Percentiles rank a stretch among this genome's conserved stretches.
phyloP scores from a whole-genome alignment of 2,329 filamentous ascomycete species.

The Triangularia setosa region DNA sequence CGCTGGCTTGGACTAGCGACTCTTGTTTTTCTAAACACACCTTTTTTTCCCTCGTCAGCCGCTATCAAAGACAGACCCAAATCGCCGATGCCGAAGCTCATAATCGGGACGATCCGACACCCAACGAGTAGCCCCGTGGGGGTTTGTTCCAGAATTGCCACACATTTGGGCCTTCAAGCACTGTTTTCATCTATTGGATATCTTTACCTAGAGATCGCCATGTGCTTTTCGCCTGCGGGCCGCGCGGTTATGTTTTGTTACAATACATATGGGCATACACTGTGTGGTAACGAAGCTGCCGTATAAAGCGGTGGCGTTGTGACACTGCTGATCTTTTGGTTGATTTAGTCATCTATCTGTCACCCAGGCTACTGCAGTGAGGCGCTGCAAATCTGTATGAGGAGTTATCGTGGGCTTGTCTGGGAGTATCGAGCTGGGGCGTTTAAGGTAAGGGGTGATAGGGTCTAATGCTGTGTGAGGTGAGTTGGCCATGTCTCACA shows the following conservation, averaged over 20 bases:
- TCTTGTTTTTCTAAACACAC: neutral
- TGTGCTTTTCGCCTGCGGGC: neutral
- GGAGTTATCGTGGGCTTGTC: neutral
- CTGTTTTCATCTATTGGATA: neutral
- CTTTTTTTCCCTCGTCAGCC: neutral
- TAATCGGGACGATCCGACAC: neutral
- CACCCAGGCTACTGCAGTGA: neutral
- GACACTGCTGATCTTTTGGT: neutral
- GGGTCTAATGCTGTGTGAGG: neutral
- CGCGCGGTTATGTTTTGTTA: neutral
- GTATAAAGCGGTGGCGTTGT: neutral
- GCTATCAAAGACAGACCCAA: neutral
- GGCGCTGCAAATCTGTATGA: neutral
- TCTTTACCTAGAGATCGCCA: neutral
- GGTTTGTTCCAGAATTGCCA: neutral
- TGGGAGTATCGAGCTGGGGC: neutral
- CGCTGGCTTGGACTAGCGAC: neutral
- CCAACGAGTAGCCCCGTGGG: neutral
- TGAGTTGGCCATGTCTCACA: neutral
- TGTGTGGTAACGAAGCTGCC: neutral
- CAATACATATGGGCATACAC: neutral
- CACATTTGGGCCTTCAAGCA: neutral
- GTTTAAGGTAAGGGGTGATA: neutral
- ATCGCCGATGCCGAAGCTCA: neutral
- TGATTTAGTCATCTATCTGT: neutral